phyloP scores from a whole-genome alignment of 805 yeast genomes.

The Pichia insulana region DNA sequence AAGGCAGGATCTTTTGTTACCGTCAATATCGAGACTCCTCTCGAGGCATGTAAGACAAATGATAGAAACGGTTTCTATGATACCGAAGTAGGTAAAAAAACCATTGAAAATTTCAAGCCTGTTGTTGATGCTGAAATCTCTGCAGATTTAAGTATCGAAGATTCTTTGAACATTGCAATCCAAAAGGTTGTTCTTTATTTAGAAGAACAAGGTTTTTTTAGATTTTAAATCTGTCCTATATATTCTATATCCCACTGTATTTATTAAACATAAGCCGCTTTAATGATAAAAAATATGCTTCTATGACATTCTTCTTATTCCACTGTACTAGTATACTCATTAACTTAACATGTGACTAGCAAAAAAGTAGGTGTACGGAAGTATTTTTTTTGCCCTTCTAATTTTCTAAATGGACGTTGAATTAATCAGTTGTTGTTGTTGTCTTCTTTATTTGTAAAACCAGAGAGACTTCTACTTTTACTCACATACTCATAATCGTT shows the following conservation, averaged over 20 bases:
- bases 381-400: neutral
- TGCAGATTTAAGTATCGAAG: slow-evolving; percentile 40
- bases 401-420: neutral
- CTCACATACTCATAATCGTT: no score
- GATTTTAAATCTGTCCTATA: slow-evolving; percentile 29
- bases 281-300: neutral
- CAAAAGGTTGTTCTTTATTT: slow-evolving; percentile 64
- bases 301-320: neutral
- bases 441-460: neutral
- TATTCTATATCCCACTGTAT: neutral
- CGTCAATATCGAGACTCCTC: slow-evolving; percentile 43
- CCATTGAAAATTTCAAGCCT: slow-evolving; percentile 36
- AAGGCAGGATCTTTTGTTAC: slow-evolving; percentile 43
- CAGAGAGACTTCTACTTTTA: no score
- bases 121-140: slow-evolving; percentile 50
- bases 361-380: neutral
- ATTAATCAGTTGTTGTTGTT: neutral
- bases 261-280: neutral
- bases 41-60: slow-evolving; percentile 35
- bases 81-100: slow-evolving; percentile 34
- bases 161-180: slow-evolving; percentile 59
- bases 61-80: slow-evolving; percentile 44
- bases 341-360: neutral
- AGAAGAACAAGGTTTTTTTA: slow-evolving; percentile 78
- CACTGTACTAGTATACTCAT: neutral